Evolutionary conservation across 2,329 filamentous ascomycete genomes (phyloP).

Genomic region (Pyricularia sp.): DNA sequence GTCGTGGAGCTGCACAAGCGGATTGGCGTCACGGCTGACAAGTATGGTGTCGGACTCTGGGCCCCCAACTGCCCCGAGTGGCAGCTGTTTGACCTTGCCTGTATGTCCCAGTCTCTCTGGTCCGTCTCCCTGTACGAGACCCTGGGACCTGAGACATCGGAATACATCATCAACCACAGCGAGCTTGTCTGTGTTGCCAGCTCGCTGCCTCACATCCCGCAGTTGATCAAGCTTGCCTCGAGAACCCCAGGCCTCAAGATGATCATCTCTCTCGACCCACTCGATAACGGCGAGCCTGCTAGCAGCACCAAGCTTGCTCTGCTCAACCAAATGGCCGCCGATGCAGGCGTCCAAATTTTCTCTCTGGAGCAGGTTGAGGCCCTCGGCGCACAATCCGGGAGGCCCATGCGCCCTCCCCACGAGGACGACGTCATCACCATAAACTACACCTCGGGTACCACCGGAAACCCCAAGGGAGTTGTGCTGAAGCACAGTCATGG

Average conservation of each 20-base stretch:
- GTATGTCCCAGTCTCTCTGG: conserved; percentile 78
- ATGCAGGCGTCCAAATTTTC: conserved; percentile 69
- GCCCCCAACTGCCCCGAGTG: conserved; percentile 82
- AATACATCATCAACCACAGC: conserved; percentile 93
- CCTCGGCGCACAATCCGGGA: conserved; percentile 61
- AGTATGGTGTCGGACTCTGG: conserved; percentile 75
- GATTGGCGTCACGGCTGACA: conserved; percentile 54
- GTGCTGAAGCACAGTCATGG: conserved; percentile 75
- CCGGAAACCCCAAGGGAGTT: conserved; percentile 74
- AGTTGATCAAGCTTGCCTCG: conserved; percentile 70
- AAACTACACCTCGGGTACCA: conserved; percentile 85
- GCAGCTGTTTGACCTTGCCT: conserved; percentile 81
- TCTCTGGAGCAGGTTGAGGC: conserved; percentile 75
- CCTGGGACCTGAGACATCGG: conserved; percentile 79
- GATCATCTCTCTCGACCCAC: conserved; percentile 76
- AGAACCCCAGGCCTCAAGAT: conserved; percentile 73
- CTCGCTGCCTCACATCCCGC: conserved; percentile 71
- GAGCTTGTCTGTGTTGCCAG: conserved; percentile 66
- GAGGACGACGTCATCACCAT: conserved; percentile 77
- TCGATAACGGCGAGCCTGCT: conserved; percentile 68
- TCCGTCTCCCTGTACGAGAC: conserved; percentile 96
- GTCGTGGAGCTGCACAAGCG: conserved; percentile 73
- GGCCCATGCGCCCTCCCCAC: conserved; percentile 60
- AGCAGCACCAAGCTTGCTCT: conserved; percentile 73
- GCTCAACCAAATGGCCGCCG: conserved; percentile 63